Base-by-base conservation (phyloP, 768 basidiomycete genomes). In the Lentinula edodes region DNA sequence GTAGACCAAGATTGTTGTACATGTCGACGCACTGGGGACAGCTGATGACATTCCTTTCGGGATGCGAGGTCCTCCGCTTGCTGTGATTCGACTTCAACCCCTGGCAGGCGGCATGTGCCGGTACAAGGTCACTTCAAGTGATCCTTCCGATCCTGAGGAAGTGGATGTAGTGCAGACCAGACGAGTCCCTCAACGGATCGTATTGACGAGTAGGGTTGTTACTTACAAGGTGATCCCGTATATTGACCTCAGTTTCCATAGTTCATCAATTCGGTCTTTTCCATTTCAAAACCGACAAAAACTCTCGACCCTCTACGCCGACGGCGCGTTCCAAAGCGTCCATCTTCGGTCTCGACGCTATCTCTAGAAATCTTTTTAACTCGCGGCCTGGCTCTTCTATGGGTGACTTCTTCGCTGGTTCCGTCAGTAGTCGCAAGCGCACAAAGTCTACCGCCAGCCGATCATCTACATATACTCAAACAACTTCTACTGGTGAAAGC, bases 221-320 rank as follows among this genome's bases (percentile, higher is more conserved):
- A n/a, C 20, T 43, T 36, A 16, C 23, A 8, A 18, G 7, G 9
- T 18, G 15, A 28, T 39, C 23, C n/a, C 7, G 13, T 41, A 34
- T 58, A 23, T 42, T 46, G 23, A 46, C 15, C n/a, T 28, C 7
- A 5, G 15, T 52, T 45, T 13, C 2, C n/a, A 23, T 43, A 95
- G 92, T 93, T 60, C 90, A 95, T 68, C 91, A 91, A 70, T 94
- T 86, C 63, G 93, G 93, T 15, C 75, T 97, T 58, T 96, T 95
- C 76, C 88, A 91, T 69, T 95, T 95, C 73, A 83, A 83, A 34
- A 93, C 93, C 0, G 87, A 87, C 36, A 75, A 70, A 61, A 84
- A 82, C 46, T 88, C 95, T 23, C 74, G 82, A n/a, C 95, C 95
- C 5, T 83, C 88, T 2, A 98, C 95, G 0, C 95, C 95, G 3